phyloP scores from a whole-genome alignment of 2,329 filamentous ascomycete genomes.

The Botryotinia narcissicola region DNA sequence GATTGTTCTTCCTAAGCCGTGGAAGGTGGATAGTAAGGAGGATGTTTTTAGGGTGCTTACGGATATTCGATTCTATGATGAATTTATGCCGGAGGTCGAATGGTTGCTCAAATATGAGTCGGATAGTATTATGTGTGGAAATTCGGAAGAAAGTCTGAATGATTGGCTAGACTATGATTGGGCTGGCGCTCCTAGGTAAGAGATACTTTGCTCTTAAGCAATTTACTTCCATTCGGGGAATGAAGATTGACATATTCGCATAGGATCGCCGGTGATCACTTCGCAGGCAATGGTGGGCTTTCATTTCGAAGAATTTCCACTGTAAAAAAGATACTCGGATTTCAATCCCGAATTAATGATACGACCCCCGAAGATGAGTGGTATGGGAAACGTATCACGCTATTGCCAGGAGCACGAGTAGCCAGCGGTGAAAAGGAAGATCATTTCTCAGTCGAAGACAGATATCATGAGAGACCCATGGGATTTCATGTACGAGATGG shows the following conservation, averaged over 20 bases:
- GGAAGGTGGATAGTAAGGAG: constrained; percentile 43
- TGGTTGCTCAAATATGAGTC: constrained; percentile 57
- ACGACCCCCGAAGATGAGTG: constrained; percentile 55
- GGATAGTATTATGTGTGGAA: constrained; percentile 56
- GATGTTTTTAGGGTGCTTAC: constrained; percentile 54
- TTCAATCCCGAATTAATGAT: constrained; percentile 52
- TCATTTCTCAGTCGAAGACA: constrained; percentile 50
- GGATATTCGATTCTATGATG: constrained; percentile 49
- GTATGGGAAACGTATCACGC: constrained; percentile 50
- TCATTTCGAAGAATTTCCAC: constrained; percentile 52
- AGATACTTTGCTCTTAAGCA: not conserved
- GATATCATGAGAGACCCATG: constrained; percentile 52
- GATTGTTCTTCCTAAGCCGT: constrained; percentile 22
- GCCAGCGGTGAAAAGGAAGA: constrained; percentile 43
- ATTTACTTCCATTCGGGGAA: constrained; percentile 20
- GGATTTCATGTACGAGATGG: constrained; percentile 52
- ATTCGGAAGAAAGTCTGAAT: constrained; percentile 44
- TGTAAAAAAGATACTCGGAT: constrained; percentile 48
- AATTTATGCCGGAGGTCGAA: constrained; percentile 49
- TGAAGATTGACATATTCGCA: not conserved
- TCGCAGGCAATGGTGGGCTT: constrained; percentile 54
- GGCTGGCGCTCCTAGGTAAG: constrained; percentile 43
- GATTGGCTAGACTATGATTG: constrained; percentile 40
- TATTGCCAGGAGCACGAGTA: constrained; percentile 50
- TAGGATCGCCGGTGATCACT: constrained; percentile 30